Conservation (phyloP, 805 yeast genomes). For the Wickerhamiella cacticola region DNA sequence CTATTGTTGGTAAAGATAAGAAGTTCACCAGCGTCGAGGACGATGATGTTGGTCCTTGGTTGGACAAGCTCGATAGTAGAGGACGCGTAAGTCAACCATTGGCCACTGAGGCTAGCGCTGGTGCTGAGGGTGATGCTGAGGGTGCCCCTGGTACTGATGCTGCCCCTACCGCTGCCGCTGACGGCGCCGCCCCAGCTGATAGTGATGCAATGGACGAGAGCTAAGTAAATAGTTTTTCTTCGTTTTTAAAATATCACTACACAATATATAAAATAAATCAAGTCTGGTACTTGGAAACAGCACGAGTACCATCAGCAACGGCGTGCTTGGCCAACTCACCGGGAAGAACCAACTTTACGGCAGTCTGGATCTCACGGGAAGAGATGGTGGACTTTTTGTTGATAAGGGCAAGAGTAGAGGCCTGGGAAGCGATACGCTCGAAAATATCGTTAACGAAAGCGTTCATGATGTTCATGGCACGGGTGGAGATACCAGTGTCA, state of each 20-base stretch:
- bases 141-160: slow-evolving; percentile 9
- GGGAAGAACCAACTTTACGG: slow-evolving; percentile 94
- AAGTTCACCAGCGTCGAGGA: slow-evolving; percentile 74
- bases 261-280: slow-evolving; percentile 22
- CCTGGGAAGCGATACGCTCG: slow-evolving; percentile 96
- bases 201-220: neutral
- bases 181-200: slow-evolving; percentile 9
- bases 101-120: slow-evolving; percentile 16
- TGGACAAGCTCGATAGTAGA: slow-evolving; percentile 58
- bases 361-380: slow-evolving; percentile 97
- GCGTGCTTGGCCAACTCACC: slow-evolving; percentile 99
- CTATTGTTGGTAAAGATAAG: slow-evolving; percentile 75
- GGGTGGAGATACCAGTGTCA: slow-evolving; percentile 98
- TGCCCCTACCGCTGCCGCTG: slow-evolving; percentile 17
- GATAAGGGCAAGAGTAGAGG: slow-evolving; percentile 96
- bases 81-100: slow-evolving; percentile 24
- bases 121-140: slow-evolving; percentile 13
- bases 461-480: slow-evolving; percentile 98
- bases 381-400: slow-evolving; percentile 96
- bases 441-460: slow-evolving; percentile 96
- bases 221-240: slow-evolving; percentile 6
- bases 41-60: slow-evolving; percentile 75
- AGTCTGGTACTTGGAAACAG: slow-evolving; percentile 92
- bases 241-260: slow-evolving; percentile 7
- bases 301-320: slow-evolving; percentile 97